Evolutionary conservation across 2,329 filamentous ascomycete genomes (phyloP).

Genomic region (Pseudonectria buxi): DNA sequence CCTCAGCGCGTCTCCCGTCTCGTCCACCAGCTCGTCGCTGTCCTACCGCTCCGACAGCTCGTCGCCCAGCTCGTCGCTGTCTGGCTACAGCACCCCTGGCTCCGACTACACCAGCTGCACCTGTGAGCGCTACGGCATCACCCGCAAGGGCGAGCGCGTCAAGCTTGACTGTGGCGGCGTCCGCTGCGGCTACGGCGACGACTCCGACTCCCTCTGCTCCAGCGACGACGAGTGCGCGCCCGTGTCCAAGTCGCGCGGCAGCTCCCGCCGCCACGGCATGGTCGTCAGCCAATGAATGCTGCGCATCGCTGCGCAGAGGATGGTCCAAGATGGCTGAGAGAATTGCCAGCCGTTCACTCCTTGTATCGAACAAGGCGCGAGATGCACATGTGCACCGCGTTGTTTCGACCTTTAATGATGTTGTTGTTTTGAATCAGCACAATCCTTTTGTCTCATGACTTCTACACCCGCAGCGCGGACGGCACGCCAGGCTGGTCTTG

Average conservation of each 20-base stretch:
- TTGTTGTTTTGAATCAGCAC: conserved; percentile 22
- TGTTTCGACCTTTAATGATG: conserved; percentile 21
- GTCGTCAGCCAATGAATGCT: conserved; percentile 40
- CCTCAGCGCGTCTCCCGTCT: conserved; percentile 54
- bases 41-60: conserved; percentile 69
- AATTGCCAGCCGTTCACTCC: conserved; percentile 30
- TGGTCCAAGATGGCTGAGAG: conserved; percentile 19
- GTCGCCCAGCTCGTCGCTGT: conserved; percentile 64
- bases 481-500: conserved; percentile 41
- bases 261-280: conserved; percentile 58
- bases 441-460: conserved; percentile 21
- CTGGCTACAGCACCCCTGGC: conserved; percentile 71
- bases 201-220: conserved; percentile 58
- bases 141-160: conserved; percentile 83
- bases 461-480: conserved; percentile 23
- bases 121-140: conserved; percentile 96
- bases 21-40: conserved; percentile 62
- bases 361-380: conserved; percentile 20
- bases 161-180: conserved; percentile 92
- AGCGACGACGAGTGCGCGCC: conserved; percentile 56
- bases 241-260: conserved; percentile 35
- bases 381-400: conserved; percentile 22
- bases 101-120: conserved; percentile 76
- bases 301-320: conserved; percentile 14
- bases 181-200: conserved; percentile 76